Conservation (phyloP, 805 yeast species). For the Lipomyces chichibuensis region DNA sequence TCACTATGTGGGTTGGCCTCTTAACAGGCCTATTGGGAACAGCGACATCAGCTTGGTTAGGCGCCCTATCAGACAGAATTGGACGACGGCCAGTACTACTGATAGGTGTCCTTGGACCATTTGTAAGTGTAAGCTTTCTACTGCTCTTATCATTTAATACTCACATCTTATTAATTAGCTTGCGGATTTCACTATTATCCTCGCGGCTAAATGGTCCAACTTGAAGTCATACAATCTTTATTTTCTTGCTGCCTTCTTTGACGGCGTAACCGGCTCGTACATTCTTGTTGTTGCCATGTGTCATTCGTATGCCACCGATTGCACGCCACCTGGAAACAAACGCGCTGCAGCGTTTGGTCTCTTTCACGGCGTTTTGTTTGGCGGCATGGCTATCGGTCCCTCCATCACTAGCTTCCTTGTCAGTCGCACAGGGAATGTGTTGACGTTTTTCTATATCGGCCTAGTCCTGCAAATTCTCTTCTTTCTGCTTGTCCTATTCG, state of each 20-base stretch:
- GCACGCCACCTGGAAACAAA: constrained; percentile 20
- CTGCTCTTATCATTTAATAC: neutral
- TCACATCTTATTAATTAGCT: constrained; percentile 5
- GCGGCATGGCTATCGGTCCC: constrained; percentile 30
- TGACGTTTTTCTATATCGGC: constrained; percentile 26
- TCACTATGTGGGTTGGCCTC: constrained; percentile 29
- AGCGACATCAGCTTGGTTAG: constrained; percentile 18
- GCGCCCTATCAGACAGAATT: constrained; percentile 19
- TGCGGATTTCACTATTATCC: constrained; percentile 19
- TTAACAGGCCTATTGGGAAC: constrained; percentile 27
- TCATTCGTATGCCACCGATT: constrained; percentile 31
- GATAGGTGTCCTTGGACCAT: constrained; percentile 24
- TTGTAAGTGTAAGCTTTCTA: constrained; percentile 8
- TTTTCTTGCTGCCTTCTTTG: constrained; percentile 20
- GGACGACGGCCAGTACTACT: constrained; percentile 22
- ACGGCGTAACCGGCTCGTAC: constrained; percentile 27
- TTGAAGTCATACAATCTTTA: constrained; percentile 26
- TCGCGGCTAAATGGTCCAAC: constrained; percentile 17
- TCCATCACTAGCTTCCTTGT: constrained; percentile 20
- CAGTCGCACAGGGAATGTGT: constrained; percentile 19
- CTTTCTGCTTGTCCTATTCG: constrained; percentile 12
- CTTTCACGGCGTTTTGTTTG: constrained; percentile 26
- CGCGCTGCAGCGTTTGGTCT: constrained; percentile 29
- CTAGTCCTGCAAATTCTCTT: constrained; percentile 15
- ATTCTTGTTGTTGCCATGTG: constrained; percentile 29